Evolutionary conservation across 2,329 filamentous ascomycete genomes (phyloP).

Genomic region (Arthrobotrys sphaeroides): DNA sequence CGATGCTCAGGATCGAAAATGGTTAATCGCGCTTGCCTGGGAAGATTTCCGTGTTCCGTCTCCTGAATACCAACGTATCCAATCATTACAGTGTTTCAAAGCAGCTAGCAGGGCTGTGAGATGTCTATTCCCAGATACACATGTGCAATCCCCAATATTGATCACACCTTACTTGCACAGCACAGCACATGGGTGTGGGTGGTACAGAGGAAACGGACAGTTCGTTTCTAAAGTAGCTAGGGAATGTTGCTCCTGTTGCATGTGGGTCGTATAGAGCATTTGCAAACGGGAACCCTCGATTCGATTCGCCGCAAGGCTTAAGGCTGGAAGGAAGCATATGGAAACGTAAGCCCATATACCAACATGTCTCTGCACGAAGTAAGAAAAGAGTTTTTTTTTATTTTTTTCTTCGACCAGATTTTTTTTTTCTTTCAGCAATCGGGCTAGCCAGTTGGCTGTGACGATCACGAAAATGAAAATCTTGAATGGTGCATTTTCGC

Average conservation of each 20-base stretch:
- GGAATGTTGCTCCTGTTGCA: slow-evolving; percentile 13
- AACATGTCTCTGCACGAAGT: background rate
- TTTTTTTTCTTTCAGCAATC: background rate
- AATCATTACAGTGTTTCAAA: background rate
- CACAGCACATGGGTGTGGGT: background rate
- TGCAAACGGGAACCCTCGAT: background rate
- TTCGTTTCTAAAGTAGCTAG: background rate
- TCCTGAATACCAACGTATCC: background rate
- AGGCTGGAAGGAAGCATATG: background rate
- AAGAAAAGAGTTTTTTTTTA: background rate
- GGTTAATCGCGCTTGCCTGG: background rate
- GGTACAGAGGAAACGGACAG: background rate
- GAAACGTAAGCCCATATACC: background rate
- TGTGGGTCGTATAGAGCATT: background rate
- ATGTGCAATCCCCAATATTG: background rate
- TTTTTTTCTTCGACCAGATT: background rate
- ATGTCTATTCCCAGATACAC: slow-evolving; percentile 5
- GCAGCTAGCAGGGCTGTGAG: background rate
- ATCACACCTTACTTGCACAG: background rate
- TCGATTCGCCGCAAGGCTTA: background rate
- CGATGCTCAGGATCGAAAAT: background rate
- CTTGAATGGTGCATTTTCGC: background rate
- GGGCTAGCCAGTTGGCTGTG: background rate
- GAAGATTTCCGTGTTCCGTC: background rate
- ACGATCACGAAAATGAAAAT: background rate